phyloP scores from a whole-genome alignment of 208 protist genomes.

The Acanthamoeba lenticulata region DNA sequence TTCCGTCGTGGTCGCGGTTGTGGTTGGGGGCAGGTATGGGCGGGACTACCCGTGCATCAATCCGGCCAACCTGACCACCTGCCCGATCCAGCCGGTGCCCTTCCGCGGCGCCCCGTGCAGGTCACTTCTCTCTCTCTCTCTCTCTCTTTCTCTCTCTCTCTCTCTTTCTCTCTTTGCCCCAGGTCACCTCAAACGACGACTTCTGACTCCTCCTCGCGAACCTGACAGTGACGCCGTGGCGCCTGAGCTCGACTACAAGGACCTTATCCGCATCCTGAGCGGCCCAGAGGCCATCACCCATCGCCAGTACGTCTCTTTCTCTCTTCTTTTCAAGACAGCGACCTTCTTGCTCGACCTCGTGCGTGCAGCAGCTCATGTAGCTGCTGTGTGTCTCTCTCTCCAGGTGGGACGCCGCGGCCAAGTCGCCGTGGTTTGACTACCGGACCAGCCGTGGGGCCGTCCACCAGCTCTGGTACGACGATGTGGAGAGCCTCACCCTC shows the following conservation, averaged over 20 bases:
- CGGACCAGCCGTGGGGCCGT: background rate
- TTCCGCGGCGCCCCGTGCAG: conserved; percentile 67
- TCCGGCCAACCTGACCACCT: conserved; percentile 38
- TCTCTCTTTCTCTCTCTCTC: no score
- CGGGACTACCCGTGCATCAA: conserved; percentile 63
- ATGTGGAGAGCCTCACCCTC: conserved; percentile 34
- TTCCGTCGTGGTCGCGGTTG: background rate
- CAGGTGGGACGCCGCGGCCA: conserved; percentile 24
- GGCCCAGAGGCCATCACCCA: background rate
- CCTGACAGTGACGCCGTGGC: conserved; percentile 11
- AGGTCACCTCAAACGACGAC: no score
- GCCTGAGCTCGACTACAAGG: conserved; percentile 42
- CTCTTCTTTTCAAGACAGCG: background rate
- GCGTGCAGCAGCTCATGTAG: background rate
- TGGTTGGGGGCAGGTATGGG: conserved; percentile 5
- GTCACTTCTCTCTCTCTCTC: background rate
- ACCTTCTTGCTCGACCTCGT: background rate
- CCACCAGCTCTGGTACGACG: conserved; percentile 66
- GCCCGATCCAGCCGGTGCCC: conserved; percentile 53
- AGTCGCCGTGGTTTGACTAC: conserved; percentile 62
- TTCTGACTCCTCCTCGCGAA: background rate
- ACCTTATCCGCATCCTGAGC: background rate
- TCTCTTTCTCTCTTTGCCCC: no score
- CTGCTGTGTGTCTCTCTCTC: background rate
- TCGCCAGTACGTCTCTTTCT: background rate